phyloP scores from a whole-genome alignment of 352 stramenopile genomes.

The Elongisporangium prolatum region DNA sequence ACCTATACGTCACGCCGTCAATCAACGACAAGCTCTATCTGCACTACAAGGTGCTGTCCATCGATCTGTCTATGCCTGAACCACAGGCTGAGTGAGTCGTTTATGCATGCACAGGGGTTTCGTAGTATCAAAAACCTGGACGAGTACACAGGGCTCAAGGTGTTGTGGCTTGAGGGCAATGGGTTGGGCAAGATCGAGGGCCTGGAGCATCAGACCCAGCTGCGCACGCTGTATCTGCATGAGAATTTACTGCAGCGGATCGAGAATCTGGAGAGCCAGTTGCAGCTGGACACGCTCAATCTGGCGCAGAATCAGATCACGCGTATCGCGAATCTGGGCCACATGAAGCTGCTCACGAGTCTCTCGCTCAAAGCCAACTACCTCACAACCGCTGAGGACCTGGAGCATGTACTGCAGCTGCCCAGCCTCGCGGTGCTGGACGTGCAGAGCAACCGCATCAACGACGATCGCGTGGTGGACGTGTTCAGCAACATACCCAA shows the following conservation, averaged over 20 bases:
- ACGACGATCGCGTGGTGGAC: constrained; percentile 56
- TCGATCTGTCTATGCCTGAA: background rate
- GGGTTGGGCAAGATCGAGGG: constrained; percentile 88
- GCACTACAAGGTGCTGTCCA: constrained; percentile 85
- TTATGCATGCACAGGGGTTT: constrained; percentile 60
- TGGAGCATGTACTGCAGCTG: constrained; percentile 61
- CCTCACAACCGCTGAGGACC: constrained; percentile 46
- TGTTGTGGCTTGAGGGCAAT: constrained; percentile 94
- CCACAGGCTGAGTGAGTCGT: background rate
- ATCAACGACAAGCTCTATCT: constrained; percentile 97
- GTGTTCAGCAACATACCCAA: constrained; percentile 66
- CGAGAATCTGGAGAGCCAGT: constrained; percentile 62
- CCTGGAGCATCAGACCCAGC: constrained; percentile 77
- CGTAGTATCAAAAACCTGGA: constrained; percentile 92
- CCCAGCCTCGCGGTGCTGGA: constrained; percentile 70
- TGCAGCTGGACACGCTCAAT: constrained; percentile 69
- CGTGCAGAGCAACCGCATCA: constrained; percentile 79
- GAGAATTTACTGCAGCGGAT: constrained; percentile 95
- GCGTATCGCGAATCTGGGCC: constrained; percentile 65
- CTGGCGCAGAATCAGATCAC: constrained; percentile 81
- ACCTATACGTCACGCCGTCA: constrained; percentile 88
- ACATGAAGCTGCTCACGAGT: constrained; percentile 69
- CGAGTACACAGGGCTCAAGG: constrained; percentile 92
- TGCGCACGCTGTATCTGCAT: constrained; percentile 92
- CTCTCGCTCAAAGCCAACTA: constrained; percentile 79